Percentiles rank a stretch among this genome's conserved stretches.
Evolutionary conservation across 441 rosid species (phyloP).

Genomic region (Viola pubescens): DNA sequence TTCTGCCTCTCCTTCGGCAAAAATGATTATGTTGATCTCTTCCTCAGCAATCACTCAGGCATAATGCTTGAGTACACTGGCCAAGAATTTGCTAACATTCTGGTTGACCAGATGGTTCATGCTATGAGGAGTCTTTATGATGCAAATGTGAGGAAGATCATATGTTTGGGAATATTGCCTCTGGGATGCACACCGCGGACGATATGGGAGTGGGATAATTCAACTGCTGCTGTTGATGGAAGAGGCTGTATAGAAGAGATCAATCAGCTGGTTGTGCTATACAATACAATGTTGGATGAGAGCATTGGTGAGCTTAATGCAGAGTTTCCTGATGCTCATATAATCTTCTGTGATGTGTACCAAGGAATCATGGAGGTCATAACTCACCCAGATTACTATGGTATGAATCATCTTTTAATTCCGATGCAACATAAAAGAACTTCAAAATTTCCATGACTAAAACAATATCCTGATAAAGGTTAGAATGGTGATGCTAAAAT

Average conservation of each 20-base stretch:
- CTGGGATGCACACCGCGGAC: slow-evolving; percentile 51
- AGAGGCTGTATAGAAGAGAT: slow-evolving; percentile 37
- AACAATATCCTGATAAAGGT: no score
- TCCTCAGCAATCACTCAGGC: slow-evolving; percentile 38
- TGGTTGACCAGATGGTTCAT: slow-evolving; percentile 42
- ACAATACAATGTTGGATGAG: slow-evolving; percentile 37
- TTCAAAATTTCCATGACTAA: no score
- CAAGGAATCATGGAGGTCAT: slow-evolving; percentile 42
- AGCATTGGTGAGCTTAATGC: slow-evolving; percentile 29
- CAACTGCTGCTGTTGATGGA: slow-evolving; percentile 7
- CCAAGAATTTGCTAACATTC: slow-evolving; percentile 37
- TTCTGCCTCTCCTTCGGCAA: slow-evolving; percentile 64
- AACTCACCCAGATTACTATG: slow-evolving; percentile 26
- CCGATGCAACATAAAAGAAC: no score
- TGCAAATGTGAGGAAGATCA: slow-evolving; percentile 39
- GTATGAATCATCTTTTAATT: slow-evolving; percentile 20
- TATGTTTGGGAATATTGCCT: slow-evolving; percentile 47
- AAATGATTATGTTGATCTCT: slow-evolving; percentile 49
- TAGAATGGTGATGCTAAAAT: no score
- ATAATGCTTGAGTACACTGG: slow-evolving; percentile 35
- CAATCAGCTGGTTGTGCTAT: slow-evolving; percentile 40
- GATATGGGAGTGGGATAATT: slow-evolving; percentile 31
- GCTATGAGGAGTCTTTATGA: slow-evolving; percentile 39
- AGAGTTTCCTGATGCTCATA: slow-evolving; percentile 33
- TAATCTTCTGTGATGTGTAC: slow-evolving; percentile 45